Base-by-base conservation (phyloP, 2,329 filamentous ascomycete species). In the Chrysosporium keratinophilum region DNA sequence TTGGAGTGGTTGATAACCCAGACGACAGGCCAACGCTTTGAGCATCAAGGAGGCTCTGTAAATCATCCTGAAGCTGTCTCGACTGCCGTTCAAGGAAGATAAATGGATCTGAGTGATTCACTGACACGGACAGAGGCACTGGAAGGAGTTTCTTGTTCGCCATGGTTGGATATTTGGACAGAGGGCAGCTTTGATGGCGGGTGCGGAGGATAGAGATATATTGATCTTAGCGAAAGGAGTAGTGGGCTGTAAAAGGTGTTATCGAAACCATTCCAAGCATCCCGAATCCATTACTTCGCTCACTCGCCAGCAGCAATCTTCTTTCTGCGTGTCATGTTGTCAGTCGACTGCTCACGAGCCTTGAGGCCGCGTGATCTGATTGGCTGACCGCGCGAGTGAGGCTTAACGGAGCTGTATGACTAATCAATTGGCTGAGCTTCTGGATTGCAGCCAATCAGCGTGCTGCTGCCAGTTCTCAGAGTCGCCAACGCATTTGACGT, bases 31-130 rank as follows among this genome's bases (percentile, higher is more conserved):
- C 78, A 59, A 81, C 78, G 33, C 78, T 77, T 64, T 83, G 80
- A 9, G 78, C 78, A 65, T 83, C 80, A 19, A 83, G 75, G 10
- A 82, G 68, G 54, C 71, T 70, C 63, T 83, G 80, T 9, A 83
- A 70, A 56, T 79, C 76, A 50, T 73, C 72, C 61, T 83, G 74
- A 9, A 83, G 74, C 58, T 78, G 69, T 54, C 71, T 73, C 23
- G 78, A 73, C 61, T 76, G 73, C 54, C 77, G 71, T 58, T 77
- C 73, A 54, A 80, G 64, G 28, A 72, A 70, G n/a, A 78, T 63
- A 28, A 79, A 67, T 52, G 75, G 69, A 55, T 73, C 69, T 35
- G 69, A 61, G 41, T 69, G 64, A 52, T 65, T 60, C 15, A 59
- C 52, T 33, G 67, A 63, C 48, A 62, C 54, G 48, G 62, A 59